Evolutionary conservation across 2,329 filamentous ascomycete species (phyloP).

Genomic region (Mycosphaerella sp.): DNA sequence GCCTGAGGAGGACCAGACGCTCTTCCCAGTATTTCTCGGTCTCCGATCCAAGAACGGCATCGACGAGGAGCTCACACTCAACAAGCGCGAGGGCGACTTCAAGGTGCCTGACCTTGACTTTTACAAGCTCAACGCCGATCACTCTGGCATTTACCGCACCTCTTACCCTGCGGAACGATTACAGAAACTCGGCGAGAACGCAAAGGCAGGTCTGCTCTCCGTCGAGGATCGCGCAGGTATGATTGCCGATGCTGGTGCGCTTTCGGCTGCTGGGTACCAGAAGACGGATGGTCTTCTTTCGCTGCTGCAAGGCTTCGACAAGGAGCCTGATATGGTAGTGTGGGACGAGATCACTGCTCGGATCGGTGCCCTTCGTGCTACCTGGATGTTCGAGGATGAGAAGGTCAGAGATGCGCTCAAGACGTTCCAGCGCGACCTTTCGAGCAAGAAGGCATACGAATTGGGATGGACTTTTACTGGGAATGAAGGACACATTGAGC

Average conservation of each 20-base stretch:
- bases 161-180: constrained; percentile 79
- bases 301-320: constrained; percentile 74
- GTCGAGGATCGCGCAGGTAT: constrained; percentile 92
- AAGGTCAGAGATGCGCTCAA: constrained; percentile 68
- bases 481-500: constrained; percentile 77
- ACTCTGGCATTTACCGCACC: constrained; percentile 86
- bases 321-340: constrained; percentile 81
- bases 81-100: constrained; percentile 67
- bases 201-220: constrained; percentile 69
- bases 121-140: constrained; percentile 94
- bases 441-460: constrained; percentile 73
- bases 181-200: constrained; percentile 78
- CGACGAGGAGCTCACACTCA: constrained; percentile 66
- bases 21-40: constrained; percentile 86
- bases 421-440: constrained; percentile 72
- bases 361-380: constrained; percentile 68
- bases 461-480: constrained; percentile 84
- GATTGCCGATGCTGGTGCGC: constrained; percentile 78
- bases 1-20: constrained; percentile 79
- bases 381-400: constrained; percentile 83
- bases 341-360: constrained; percentile 88
- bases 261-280: constrained; percentile 85
- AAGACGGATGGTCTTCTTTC: constrained; percentile 85
- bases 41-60: constrained; percentile 78
- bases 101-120: constrained; percentile 75